Evolutionary conservation across 768 basidiomycete genomes (phyloP).

Genomic region (Phanerochaete carnosa): DNA sequence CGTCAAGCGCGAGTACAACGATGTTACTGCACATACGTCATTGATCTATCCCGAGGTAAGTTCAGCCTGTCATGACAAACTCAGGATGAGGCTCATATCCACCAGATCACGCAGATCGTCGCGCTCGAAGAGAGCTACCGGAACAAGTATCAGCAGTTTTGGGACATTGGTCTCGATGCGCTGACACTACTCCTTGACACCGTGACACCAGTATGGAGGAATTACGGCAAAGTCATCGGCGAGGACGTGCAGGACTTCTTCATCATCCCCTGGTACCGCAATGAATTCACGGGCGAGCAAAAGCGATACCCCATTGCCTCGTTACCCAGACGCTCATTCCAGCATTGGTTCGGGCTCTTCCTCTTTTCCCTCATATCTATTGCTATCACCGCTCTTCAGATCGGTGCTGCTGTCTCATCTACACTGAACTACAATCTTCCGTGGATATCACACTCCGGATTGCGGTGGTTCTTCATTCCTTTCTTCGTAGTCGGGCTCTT

Average conservation of each 20-base stretch:
- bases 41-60: slow-evolving; percentile 74
- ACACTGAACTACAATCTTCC: slow-evolving; percentile 50
- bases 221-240: slow-evolving; percentile 77
- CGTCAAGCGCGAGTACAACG: slow-evolving; percentile 66
- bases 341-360: slow-evolving; percentile 65
- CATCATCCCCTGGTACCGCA: slow-evolving; percentile 78
- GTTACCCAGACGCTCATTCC: slow-evolving; percentile 60
- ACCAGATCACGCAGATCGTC: slow-evolving; percentile 65
- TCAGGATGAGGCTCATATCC: not conserved
- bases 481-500: slow-evolving; percentile 62
- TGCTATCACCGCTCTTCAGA: slow-evolving; percentile 51
- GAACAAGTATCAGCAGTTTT: slow-evolving; percentile 77
- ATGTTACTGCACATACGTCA: slow-evolving; percentile 64
- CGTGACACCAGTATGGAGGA: slow-evolving; percentile 78
- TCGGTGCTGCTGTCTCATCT: slow-evolving; percentile 55
- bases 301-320: slow-evolving; percentile 59
- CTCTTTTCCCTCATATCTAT: slow-evolving; percentile 48
- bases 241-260: slow-evolving; percentile 79
- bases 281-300: slow-evolving; percentile 78
- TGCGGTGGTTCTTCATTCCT: slow-evolving; percentile 62
- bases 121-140: slow-evolving; percentile 76
- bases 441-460: slow-evolving; percentile 55
- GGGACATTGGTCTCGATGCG: slow-evolving; percentile 79
- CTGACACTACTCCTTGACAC: slow-evolving; percentile 73
- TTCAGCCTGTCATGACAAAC: not conserved